Evolutionary conservation across 257 asterid genomes (phyloP), one percentile per base, ranked within the genome.

Genomic region (Buddleja alternifolia): DNA sequence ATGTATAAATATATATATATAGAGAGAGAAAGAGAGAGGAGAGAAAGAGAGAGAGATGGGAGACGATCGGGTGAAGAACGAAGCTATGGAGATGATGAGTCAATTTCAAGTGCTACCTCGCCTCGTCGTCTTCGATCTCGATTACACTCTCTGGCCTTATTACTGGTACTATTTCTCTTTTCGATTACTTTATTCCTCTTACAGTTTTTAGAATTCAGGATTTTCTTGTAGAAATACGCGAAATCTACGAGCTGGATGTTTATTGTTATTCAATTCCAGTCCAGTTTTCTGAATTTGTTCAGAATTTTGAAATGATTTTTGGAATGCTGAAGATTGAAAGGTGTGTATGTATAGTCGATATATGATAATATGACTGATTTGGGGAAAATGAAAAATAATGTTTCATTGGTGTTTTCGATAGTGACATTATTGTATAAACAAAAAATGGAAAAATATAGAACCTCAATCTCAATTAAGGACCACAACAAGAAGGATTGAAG

Each of bases 81-180:
- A 93, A 62, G 98, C 98, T 0, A 74, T 86, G 89, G 94, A 93
- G 77, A 82, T 86, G 16, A 66, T 93, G 70, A 92, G 85, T 63
- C 14, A 85, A 69, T 90, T 81, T 60, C 89, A 93, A 72, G 75
- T 81, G 42, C 82, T 93, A 14, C 98, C 97, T 84, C 95, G 97
- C 39, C 95, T 93, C 19, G 90, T 93, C 45, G 94, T 93, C 70
- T 93, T 93, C 80, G 97, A 88, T 81, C 95, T 88, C 59, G 95
- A 88, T 72, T 83, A 85, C 71, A 88, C 95, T 10, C 85, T 87
- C 70, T 87, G 94, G 88, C 90, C 93, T 56, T 87, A 78, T 66
- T 84, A 84, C 71, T 86, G 90, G 90, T 86, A 78, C n/a, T 59
- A 15, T 23, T 6, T 3, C 29, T 19, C 17, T 34, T 64, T 19